Evolutionary conservation across 495 filamentous ascomycete species (phyloP).

Genomic region (Hyphodiscus hymeniophilus): DNA sequence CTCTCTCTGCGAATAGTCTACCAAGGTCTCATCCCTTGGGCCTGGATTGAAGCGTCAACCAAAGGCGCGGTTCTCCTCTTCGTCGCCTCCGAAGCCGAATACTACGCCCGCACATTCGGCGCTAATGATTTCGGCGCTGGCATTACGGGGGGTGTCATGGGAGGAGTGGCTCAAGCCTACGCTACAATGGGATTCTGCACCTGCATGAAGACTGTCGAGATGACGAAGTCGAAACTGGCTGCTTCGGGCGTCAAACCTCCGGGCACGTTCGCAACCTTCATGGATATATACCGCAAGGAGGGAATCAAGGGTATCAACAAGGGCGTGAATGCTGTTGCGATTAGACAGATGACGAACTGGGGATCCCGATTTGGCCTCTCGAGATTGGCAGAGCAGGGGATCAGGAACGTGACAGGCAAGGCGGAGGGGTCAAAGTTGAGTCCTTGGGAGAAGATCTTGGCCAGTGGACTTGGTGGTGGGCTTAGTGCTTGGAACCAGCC

Average conservation of each 20-base stretch:
- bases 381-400: constrained; percentile 80
- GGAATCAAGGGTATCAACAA: constrained; percentile 95
- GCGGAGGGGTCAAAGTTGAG: constrained; percentile 66
- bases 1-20: constrained; percentile 56
- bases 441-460: constrained; percentile 80
- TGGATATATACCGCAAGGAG: constrained; percentile 92
- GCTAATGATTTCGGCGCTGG: constrained; percentile 79
- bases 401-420: constrained; percentile 76
- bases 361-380: constrained; percentile 90
- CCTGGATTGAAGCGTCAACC: constrained; percentile 99
- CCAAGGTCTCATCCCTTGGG: constrained; percentile 99
- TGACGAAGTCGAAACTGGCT: constrained; percentile 94
- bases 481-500: constrained; percentile 98
- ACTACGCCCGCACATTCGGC: constrained; percentile 72
- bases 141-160: constrained; percentile 85
- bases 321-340: constrained; percentile 96
- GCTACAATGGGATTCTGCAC: constrained; percentile 99
- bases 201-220: constrained; percentile 99
- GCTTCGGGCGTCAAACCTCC: constrained; percentile 73
- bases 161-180: constrained; percentile 95
- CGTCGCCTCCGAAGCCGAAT: constrained; percentile 97
- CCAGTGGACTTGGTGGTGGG: constrained; percentile 83
- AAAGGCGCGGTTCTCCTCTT: constrained; percentile 99
- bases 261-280: constrained; percentile 87
- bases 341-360: constrained; percentile 99